Conservation (phyloP, 345 rosid genomes). For the Eucalyptus cladocalyx region DNA sequence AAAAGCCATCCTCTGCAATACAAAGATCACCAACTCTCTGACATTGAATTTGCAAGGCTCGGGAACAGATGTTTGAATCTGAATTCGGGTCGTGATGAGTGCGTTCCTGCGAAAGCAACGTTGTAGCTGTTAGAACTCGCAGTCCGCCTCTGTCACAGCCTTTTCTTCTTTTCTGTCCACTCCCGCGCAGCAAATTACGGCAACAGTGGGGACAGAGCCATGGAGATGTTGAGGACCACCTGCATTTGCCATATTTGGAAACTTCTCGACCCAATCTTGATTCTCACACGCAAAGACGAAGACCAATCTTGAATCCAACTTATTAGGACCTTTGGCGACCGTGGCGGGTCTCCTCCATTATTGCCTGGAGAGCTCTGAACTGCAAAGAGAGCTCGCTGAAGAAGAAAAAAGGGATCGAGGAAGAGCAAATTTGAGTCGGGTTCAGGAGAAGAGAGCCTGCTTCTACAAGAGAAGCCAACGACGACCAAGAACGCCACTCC, state of each 20-base stretch:
- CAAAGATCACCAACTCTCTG: not conserved
- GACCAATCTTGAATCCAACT: not conserved
- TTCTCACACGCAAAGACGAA: not conserved
- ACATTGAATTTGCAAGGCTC: not conserved
- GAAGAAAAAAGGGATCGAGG: not conserved
- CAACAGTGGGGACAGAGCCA: not conserved
- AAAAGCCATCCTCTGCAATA: not conserved
- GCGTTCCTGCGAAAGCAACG: not conserved
- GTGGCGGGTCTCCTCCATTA: not conserved
- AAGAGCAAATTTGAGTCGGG: not conserved
- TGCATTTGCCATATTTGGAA: not conserved
- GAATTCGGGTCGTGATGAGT: not conserved
- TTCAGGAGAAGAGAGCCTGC: not conserved
- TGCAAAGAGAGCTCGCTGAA: not conserved
- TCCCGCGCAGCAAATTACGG: not conserved
- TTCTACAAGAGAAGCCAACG: not conserved
- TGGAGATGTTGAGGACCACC: not conserved
- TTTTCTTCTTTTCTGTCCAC: not conserved
- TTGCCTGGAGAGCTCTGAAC: not conserved
- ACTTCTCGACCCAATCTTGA: not conserved
- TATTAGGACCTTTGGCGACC: not conserved
- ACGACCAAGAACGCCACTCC: too few species aligned
- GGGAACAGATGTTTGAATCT: not conserved
- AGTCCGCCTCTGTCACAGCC: not conserved
- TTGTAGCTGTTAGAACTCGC: not conserved